These are phyloP conservation scores for Syncephalastrum sp. DNA, from an alignment of 371 early-diverging fungal genomes.

Conservation along the genomic window DNA sequence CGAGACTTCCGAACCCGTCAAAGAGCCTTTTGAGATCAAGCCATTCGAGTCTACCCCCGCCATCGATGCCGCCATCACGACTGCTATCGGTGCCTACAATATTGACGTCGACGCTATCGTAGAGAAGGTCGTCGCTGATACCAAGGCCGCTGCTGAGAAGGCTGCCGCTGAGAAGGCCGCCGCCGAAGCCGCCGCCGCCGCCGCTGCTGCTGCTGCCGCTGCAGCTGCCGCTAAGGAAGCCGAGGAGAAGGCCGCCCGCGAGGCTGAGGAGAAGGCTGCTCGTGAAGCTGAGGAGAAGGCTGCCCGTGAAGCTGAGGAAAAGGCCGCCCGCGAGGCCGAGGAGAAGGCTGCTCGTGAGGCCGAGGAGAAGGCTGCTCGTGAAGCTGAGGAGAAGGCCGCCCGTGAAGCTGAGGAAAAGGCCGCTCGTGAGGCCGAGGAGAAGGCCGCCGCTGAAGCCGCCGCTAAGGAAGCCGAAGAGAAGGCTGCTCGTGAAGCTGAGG, in stretches of 20 bases:
- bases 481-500: slow-evolving; percentile 8
- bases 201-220: slow-evolving; percentile 5
- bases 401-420: slow-evolving; percentile 9
- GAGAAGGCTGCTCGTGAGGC: slow-evolving; percentile 5
- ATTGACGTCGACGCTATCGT: slow-evolving; percentile 17
- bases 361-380: slow-evolving; percentile 9
- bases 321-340: slow-evolving; percentile 1
- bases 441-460: slow-evolving; percentile 6
- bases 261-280: slow-evolving; percentile 14
- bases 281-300: slow-evolving; percentile 26
- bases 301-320: slow-evolving; percentile 9
- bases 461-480: slow-evolving; percentile 7
- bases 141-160: slow-evolving; percentile 9
- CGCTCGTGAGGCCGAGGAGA: slow-evolving; percentile 5
- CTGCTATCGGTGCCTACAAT: slow-evolving; percentile 9
- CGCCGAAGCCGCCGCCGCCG: slow-evolving; percentile 5
- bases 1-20: too few relatives aligned
- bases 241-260: slow-evolving; percentile 11
- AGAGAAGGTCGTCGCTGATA: slow-evolving; percentile 9
- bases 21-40: not conserved
- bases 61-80: slow-evolving; percentile 10
- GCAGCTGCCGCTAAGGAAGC: slow-evolving; percentile 11
- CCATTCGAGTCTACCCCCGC: slow-evolving; percentile 5
- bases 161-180: slow-evolving; percentile 9
- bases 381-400: slow-evolving; percentile 10